phyloP scores from a whole-genome alignment of 805 yeast genomes.

The Maudiozyma barnettii region DNA sequence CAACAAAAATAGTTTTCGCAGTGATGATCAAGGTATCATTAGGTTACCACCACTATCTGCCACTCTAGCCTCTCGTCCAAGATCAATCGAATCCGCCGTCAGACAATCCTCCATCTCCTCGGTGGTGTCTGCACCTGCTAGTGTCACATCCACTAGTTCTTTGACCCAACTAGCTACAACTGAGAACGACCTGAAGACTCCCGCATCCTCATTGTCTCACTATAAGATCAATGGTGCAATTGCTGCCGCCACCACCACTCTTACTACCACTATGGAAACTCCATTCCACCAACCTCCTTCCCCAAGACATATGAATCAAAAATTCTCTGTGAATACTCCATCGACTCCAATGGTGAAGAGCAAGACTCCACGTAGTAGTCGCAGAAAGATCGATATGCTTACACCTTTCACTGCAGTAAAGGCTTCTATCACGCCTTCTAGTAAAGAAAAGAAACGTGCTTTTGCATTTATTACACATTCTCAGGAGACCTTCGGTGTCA shows the following conservation, averaged over 20 bases:
- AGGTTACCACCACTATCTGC: conserved; percentile 22
- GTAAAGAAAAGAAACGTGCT: conserved; percentile 29
- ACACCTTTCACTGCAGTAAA: conserved; percentile 29
- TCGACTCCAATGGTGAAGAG: conserved; percentile 13
- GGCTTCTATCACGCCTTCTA: conserved; percentile 25
- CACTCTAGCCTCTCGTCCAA: conserved; percentile 13
- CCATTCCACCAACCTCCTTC: background rate
- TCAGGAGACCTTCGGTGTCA: conserved; percentile 74
- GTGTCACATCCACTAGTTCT: background rate
- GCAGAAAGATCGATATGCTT: conserved; percentile 17
- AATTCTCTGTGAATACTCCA: conserved; percentile 4
- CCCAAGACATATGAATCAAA: background rate
- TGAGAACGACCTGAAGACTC: background rate
- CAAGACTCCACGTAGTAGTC: conserved; percentile 3
- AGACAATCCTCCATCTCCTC: conserved; percentile 9
- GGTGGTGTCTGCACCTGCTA: background rate
- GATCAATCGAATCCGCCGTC: conserved; percentile 19
- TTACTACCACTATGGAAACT: background rate
- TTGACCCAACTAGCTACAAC: conserved; percentile 2
- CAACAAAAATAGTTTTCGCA: conserved; percentile 13
- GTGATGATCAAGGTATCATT: conserved; percentile 21
- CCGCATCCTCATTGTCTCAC: background rate
- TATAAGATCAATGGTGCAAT: background rate
- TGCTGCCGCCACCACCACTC: background rate
- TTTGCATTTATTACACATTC: conserved; percentile 93